These are phyloP conservation scores for Lentinula sp. DNA, from an alignment of 768 basidiomycete genomes.

Conservation along the genomic window DNA sequence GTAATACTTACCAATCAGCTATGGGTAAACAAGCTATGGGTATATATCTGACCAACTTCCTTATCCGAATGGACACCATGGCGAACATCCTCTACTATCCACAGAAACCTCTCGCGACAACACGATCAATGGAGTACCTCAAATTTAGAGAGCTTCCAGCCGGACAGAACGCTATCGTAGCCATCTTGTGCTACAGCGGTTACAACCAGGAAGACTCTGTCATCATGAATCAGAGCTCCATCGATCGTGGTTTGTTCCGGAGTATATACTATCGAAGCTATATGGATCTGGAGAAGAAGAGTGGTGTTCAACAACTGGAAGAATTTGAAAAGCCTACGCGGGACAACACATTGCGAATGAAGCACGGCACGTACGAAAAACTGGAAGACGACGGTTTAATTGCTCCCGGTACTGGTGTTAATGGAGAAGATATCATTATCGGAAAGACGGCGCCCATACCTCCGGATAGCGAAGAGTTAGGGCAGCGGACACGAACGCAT, in stretches of 20 bases:
- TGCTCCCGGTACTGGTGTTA: conserved; percentile 90
- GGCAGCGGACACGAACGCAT: conserved; percentile 90
- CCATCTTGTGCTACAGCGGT: conserved; percentile 96
- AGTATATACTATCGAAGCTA: conserved; percentile 98
- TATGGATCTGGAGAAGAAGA: conserved; percentile 98
- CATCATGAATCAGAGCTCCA: conserved; percentile 99
- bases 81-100: conserved; percentile 99
- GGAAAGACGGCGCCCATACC: conserved; percentile 98
- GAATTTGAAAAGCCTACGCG: conserved; percentile 96
- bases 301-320: conserved; percentile 85
- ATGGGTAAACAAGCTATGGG: conserved; percentile 99
- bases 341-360: conserved; percentile 91
- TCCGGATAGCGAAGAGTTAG: conserved; percentile 94
- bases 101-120: conserved; percentile 97
- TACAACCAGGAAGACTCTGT: conserved; percentile 99
- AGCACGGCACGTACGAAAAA: conserved; percentile 98
- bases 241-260: conserved; percentile 96
- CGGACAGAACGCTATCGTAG: conserved; percentile 98
- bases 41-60: conserved; percentile 95
- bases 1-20: conserved; percentile 99
- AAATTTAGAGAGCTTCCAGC: conserved; percentile 98
- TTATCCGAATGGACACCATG: conserved; percentile 99
- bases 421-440: conserved; percentile 98
- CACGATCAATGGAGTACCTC: conserved; percentile 98
- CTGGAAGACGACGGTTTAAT: conserved; percentile 95